phyloP scores from a whole-genome alignment of 2,329 filamentous ascomycete genomes.

The Rutstroemia sp. region DNA sequence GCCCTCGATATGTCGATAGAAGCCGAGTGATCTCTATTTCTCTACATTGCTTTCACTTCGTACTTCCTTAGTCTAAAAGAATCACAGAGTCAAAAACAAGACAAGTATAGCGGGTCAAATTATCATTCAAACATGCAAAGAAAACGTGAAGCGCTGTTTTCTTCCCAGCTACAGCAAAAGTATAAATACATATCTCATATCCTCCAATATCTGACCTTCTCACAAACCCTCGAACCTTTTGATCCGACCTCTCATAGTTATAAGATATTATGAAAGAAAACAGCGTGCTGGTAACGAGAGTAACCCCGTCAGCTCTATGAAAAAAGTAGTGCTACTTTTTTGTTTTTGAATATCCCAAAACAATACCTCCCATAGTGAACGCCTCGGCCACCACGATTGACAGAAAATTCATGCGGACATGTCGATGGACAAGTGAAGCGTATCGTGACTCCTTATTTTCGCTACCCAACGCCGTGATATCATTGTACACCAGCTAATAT shows the following conservation, averaged over 20 bases:
- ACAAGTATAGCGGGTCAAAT: too few relatives aligned
- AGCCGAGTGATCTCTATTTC: too few relatives aligned
- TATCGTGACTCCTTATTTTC: slow-evolving; percentile 14
- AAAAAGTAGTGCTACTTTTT: slow-evolving; percentile 13
- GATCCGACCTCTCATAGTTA: slow-evolving; percentile 1
- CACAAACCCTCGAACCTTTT: background rate
- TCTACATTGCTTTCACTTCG: too few relatives aligned
- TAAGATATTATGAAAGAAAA: slow-evolving; percentile 9
- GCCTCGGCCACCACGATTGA: slow-evolving; percentile 15
- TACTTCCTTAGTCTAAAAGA: background rate
- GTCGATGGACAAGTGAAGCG: slow-evolving; percentile 10
- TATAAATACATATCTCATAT: slow-evolving; percentile 8
- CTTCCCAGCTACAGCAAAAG: background rate
- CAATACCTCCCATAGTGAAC: slow-evolving; percentile 14
- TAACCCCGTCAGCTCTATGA: slow-evolving; percentile 12
- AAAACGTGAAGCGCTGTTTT: background rate
- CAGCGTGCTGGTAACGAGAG: slow-evolving; percentile 6
- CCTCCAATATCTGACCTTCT: background rate
- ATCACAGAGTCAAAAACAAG: background rate
- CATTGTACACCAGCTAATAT: slow-evolving; percentile 18
- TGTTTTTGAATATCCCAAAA: slow-evolving; percentile 7
- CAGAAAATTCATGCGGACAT: slow-evolving; percentile 12
- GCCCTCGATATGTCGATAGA: too few relatives aligned
- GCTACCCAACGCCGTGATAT: slow-evolving; percentile 22
- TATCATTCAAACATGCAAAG: background rate